Conservation (phyloP, 164 flowering plant genomes). For the Chimonanthus salicifolius region DNA sequence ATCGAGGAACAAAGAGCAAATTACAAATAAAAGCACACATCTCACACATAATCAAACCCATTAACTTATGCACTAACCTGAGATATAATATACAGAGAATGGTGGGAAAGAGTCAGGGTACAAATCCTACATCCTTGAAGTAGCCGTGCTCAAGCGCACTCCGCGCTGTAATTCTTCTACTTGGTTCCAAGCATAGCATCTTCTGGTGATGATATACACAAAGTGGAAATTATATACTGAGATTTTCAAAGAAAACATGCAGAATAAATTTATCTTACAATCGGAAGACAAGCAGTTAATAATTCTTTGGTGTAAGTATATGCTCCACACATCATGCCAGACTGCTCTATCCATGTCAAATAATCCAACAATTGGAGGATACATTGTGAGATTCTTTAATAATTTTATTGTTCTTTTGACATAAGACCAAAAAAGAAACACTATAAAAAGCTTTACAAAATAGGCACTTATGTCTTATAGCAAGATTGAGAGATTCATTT, state of each 20-base stretch:
- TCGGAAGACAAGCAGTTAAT: too few relatives aligned
- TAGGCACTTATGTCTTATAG: too few relatives aligned
- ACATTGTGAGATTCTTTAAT: too few relatives aligned
- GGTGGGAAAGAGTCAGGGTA: conserved; percentile 34
- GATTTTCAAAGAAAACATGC: background rate
- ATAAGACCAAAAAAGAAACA: too few relatives aligned
- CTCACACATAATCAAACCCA: conserved; percentile 16
- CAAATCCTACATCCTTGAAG: conserved; percentile 71
- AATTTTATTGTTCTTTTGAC: too few relatives aligned
- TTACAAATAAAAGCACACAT: conserved; percentile 6
- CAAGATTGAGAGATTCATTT: too few relatives aligned
- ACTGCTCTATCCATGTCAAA: too few relatives aligned
- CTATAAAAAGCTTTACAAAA: too few relatives aligned
- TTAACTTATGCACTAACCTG: conserved; percentile 5
- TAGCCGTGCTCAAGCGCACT: conserved; percentile 87
- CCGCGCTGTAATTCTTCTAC: conserved; percentile 83
- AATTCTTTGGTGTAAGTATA: too few relatives aligned
- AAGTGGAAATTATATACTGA: background rate
- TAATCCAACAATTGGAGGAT: too few relatives aligned
- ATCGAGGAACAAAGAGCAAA: conserved; percentile 9
- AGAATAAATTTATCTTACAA: too few relatives aligned
- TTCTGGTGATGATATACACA: conserved; percentile 38
- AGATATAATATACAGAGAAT: conserved; percentile 10
- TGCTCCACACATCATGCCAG: too few relatives aligned
- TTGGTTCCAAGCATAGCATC: conserved; percentile 92